Evolutionary conservation across 805 yeast species (phyloP).

Genomic region (Pichia manshurica): DNA sequence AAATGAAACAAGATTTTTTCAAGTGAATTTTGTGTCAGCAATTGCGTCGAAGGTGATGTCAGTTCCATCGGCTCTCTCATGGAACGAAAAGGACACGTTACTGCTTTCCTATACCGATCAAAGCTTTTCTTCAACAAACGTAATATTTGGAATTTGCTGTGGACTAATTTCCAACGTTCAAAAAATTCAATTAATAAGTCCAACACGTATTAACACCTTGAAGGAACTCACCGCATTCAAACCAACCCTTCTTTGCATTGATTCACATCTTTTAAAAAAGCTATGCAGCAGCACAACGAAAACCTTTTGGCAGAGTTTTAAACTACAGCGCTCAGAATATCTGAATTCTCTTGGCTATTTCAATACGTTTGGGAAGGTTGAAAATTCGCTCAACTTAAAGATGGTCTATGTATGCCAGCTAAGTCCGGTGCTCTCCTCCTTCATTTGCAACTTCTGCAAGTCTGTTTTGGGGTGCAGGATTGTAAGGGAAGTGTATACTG

Average conservation of each 20-base stretch:
- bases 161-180: slow-evolving; percentile 34
- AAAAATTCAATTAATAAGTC: slow-evolving; percentile 22
- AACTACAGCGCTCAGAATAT: slow-evolving; percentile 33
- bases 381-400: slow-evolving; percentile 30
- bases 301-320: slow-evolving; percentile 23
- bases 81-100: slow-evolving; percentile 25
- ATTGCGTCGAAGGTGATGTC: slow-evolving; percentile 33
- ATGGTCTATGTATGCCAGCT: slow-evolving; percentile 35
- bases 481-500: slow-evolving; percentile 42
- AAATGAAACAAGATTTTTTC: slow-evolving; percentile 26
- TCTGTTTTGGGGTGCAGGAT: slow-evolving; percentile 45
- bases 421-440: slow-evolving; percentile 15
- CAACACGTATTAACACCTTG: slow-evolving; percentile 8
- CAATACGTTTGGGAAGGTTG: slow-evolving; percentile 29
- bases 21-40: slow-evolving; percentile 32
- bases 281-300: slow-evolving; percentile 19
- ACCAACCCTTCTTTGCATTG: slow-evolving; percentile 31
- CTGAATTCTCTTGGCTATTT: slow-evolving; percentile 48
- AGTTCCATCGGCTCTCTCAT: slow-evolving; percentile 23
- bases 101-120: slow-evolving; percentile 17
- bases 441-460: slow-evolving; percentile 35
- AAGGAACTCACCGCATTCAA: slow-evolving; percentile 8
- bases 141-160: slow-evolving; percentile 35
- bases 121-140: slow-evolving; percentile 10
- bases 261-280: slow-evolving; percentile 22